Evolutionary conservation across 2,329 filamentous ascomycete species (phyloP).

Genomic region (Bipolaris bicolor): DNA sequence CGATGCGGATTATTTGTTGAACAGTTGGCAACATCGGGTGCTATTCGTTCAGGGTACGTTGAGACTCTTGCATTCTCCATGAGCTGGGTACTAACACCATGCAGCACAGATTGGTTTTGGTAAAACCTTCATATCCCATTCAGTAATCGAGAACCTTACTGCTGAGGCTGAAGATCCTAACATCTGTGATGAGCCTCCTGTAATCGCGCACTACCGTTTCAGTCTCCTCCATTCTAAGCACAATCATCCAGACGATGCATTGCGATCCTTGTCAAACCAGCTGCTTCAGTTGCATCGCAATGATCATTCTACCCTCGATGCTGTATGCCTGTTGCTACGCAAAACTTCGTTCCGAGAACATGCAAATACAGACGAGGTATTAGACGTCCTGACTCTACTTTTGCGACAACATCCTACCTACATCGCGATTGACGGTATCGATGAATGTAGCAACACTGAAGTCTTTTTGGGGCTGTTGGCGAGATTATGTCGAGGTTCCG

Average conservation of each 20-base stretch:
- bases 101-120: slow-evolving; percentile 40
- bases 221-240: slow-evolving; percentile 22
- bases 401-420: slow-evolving; percentile 41
- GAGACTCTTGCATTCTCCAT: too few relatives aligned
- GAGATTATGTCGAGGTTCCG: slow-evolving; percentile 32
- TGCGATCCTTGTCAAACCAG: slow-evolving; percentile 34
- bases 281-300: slow-evolving; percentile 34
- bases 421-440: slow-evolving; percentile 39
- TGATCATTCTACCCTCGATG: slow-evolving; percentile 33
- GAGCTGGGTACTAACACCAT: slow-evolving; percentile 7
- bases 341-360: slow-evolving; percentile 31
- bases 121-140: slow-evolving; percentile 35
- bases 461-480: slow-evolving; percentile 29
- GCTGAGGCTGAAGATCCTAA: slow-evolving; percentile 30
- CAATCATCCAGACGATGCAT: slow-evolving; percentile 27
- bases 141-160: slow-evolving; percentile 32
- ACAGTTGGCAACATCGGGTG: slow-evolving; percentile 36
- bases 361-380: slow-evolving; percentile 37
- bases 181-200: slow-evolving; percentile 30
- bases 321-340: slow-evolving; percentile 35
- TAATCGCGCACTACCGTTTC: slow-evolving; percentile 36
- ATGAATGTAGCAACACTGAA: slow-evolving; percentile 33
- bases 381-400: slow-evolving; percentile 33
- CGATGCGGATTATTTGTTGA: slow-evolving; percentile 19
- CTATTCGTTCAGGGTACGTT: slow-evolving; percentile 40